Conservation (phyloP, 2,329 filamentous ascomycete genomes). For the Bertia moriformis region DNA sequence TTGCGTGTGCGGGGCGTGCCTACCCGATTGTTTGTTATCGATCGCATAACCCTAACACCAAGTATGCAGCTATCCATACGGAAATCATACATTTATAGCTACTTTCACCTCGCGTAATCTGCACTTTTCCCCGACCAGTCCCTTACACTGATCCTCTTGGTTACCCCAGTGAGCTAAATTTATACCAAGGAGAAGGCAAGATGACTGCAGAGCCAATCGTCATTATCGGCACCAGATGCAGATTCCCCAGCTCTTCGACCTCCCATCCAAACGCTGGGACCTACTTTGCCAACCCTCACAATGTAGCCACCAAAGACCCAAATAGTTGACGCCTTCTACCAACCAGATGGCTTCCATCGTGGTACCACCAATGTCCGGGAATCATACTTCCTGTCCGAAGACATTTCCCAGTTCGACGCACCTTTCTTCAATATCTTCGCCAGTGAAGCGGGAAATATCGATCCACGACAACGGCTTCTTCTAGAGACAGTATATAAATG, state of each 20-base stretch:
- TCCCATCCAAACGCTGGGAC: conserved; percentile 15
- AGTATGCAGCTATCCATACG: too few species aligned
- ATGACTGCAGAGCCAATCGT: conserved; percentile 11
- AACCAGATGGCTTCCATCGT: conserved; percentile 1
- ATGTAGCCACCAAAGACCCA: conserved; percentile 8
- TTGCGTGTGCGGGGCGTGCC: too few species aligned
- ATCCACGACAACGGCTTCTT: conserved; percentile 9
- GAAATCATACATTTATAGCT: too few species aligned
- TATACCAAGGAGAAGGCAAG: too few species aligned
- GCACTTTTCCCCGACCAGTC: too few species aligned
- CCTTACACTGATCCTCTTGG: too few species aligned
- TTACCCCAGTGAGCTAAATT: too few species aligned
- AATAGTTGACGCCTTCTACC: not conserved
- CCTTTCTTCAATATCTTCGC: conserved; percentile 21
- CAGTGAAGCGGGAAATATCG: conserved; percentile 16
- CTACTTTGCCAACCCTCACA: conserved; percentile 13
- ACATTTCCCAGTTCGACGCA: conserved; percentile 5
- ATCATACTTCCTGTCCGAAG: not conserved
- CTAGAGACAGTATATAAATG: conserved; percentile 19
- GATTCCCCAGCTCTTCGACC: conserved; percentile 13
- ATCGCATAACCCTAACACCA: too few species aligned
- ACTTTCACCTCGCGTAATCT: too few species aligned
- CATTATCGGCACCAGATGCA: conserved; percentile 17
- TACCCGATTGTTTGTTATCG: too few species aligned
- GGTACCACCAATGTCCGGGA: not conserved